These are phyloP conservation scores for Penicillium longicatenatum DNA, from an alignment of 495 filamentous ascomycete species.

Conservation along the genomic window DNA sequence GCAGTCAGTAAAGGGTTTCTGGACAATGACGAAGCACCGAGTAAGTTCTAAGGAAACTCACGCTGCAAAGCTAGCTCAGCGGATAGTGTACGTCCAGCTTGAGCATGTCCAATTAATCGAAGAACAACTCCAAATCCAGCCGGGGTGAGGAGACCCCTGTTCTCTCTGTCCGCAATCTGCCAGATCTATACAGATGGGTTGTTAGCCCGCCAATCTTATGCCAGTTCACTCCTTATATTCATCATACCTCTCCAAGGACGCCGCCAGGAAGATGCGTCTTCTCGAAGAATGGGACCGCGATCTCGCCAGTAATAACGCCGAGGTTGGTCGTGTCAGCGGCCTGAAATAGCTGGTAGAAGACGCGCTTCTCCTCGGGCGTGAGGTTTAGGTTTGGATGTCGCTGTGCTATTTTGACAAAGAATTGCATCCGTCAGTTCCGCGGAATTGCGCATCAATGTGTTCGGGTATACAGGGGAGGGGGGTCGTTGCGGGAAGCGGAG, in stretches of 20 bases:
- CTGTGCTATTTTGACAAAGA: slow-evolving; percentile 27
- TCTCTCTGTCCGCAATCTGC: slow-evolving; percentile 97
- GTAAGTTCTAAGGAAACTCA: slow-evolving; percentile 35
- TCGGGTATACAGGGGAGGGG: slow-evolving; percentile 18
- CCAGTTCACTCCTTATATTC: background rate
- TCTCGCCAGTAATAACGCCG: slow-evolving; percentile 93
- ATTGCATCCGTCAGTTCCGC: slow-evolving; percentile 31
- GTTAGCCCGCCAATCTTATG: background rate
- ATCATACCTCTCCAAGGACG: slow-evolving; percentile 83
- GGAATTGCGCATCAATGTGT: slow-evolving; percentile 14
- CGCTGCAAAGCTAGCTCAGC: slow-evolving; percentile 73
- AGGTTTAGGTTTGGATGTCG: slow-evolving; percentile 77
- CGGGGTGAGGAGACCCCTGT: slow-evolving; percentile 88
- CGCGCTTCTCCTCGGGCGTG: slow-evolving; percentile 87
- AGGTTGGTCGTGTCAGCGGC: slow-evolving; percentile 85
- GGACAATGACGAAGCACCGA: background rate
- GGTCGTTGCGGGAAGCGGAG: slow-evolving; percentile 19
- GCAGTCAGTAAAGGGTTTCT: background rate
- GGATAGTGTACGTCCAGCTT: slow-evolving; percentile 77
- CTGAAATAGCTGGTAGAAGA: slow-evolving; percentile 87
- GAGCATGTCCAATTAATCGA: slow-evolving; percentile 92
- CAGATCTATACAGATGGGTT: slow-evolving; percentile 68
- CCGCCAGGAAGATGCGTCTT: slow-evolving; percentile 85
- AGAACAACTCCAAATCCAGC: slow-evolving; percentile 89
- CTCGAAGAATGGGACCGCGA: slow-evolving; percentile 97